Evolutionary conservation across 305 asterid genomes (phyloP).

Genomic region (Fraxinus xanthoxyloides): DNA sequence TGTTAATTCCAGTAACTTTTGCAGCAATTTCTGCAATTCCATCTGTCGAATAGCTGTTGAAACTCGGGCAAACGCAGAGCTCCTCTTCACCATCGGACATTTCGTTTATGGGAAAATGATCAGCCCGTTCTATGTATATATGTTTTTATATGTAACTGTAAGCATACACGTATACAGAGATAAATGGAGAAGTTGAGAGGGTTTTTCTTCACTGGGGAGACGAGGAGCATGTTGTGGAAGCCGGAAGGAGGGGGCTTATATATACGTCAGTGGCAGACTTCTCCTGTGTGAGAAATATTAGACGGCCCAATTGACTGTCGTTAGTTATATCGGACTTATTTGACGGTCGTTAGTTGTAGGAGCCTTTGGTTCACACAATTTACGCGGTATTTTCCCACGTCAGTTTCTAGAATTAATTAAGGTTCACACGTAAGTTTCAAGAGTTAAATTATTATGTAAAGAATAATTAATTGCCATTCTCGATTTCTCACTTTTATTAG

Average conservation of each 20-base stretch:
- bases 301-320: background rate
- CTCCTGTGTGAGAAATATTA: background rate
- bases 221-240: background rate
- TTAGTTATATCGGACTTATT: slow-evolving; percentile 5
- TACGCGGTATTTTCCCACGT: slow-evolving; percentile 15
- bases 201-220: background rate
- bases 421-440: background rate
- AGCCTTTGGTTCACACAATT: background rate
- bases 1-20: slow-evolving; percentile 34
- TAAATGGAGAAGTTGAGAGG: background rate
- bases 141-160: background rate
- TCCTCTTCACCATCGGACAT: slow-evolving; percentile 26
- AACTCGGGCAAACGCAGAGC: slow-evolving; percentile 42
- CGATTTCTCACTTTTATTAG: too few relatives aligned
- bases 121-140: background rate
- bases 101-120: background rate
- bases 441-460: background rate
- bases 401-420: slow-evolving; percentile 23
- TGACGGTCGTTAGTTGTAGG: background rate
- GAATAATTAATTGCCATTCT: too few relatives aligned
- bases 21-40: slow-evolving; percentile 42
- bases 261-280: background rate
- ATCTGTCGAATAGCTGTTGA: slow-evolving; percentile 48
- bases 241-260: slow-evolving; percentile 1
- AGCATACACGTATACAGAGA: background rate